These are phyloP conservation scores for Macrophomina phaseolina DNA, from an alignment of 2,329 filamentous ascomycete genomes.

Conservation along the genomic window DNA sequence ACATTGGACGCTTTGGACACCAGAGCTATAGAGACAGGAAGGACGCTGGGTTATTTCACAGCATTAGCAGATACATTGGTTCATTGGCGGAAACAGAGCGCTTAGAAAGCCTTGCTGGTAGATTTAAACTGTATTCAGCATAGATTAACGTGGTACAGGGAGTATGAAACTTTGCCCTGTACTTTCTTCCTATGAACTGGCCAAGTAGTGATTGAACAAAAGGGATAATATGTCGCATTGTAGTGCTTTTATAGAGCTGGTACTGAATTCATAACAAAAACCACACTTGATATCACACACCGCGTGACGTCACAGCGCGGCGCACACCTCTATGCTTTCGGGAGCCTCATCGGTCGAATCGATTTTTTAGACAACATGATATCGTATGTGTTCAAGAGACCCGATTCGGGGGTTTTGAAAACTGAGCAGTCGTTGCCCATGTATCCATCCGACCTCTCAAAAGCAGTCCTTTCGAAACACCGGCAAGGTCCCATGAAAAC, in stretches of 20 bases:
- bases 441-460: constrained; percentile 28
- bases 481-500: constrained; percentile 25
- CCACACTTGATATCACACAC: constrained; percentile 11
- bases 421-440: constrained; percentile 25
- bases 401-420: constrained; percentile 23
- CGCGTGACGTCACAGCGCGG: constrained; percentile 14
- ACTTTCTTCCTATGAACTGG: too few species aligned
- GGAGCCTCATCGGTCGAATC: constrained; percentile 26
- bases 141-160: too few species aligned
- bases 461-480: constrained; percentile 27
- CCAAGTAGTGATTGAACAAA: neutral
- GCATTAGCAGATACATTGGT: neutral
- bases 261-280: neutral
- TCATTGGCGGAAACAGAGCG: neutral
- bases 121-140: neutral
- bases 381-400: constrained; percentile 26
- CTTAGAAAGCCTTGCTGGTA: neutral
- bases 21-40: too few species aligned
- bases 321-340: neutral
- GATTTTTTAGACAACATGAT: constrained; percentile 29
- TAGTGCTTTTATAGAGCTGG: neutral
- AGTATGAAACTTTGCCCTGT: too few species aligned
- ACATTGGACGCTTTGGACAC: neutral
- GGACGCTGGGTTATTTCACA: too few species aligned
- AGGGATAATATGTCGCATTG: constrained; percentile 1